Evolutionary conservation across 2,329 filamentous ascomycete genomes (phyloP).

Genomic region (Claviceps monticola): DNA sequence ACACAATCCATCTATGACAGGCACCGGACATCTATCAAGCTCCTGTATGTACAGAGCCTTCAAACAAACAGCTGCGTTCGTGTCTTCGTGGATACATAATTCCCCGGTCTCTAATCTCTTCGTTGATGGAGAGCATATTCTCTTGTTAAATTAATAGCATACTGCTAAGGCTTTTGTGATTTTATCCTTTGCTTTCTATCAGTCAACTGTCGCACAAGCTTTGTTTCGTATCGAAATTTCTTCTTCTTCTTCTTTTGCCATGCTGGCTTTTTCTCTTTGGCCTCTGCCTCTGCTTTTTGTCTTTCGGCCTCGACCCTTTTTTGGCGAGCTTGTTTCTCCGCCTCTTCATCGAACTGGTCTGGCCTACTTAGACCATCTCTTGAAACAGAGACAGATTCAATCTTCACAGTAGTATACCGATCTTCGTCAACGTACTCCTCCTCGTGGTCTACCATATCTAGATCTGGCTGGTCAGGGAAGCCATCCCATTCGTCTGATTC

Average conservation of each 20-base stretch:
- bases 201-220: slow-evolving; percentile 65
- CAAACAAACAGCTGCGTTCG: slow-evolving; percentile 14
- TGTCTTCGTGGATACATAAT: slow-evolving; percentile 17
- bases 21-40: slow-evolving; percentile 15
- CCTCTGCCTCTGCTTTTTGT: slow-evolving; percentile 15
- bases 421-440: slow-evolving; percentile 96
- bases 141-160: background rate
- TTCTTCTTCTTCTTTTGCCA: slow-evolving; percentile 65
- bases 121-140: background rate
- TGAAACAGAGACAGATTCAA: slow-evolving; percentile 75
- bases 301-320: slow-evolving; percentile 15
- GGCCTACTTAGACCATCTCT: slow-evolving; percentile 55
- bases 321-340: slow-evolving; percentile 14
- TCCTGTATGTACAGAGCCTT: slow-evolving; percentile 16
- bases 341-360: slow-evolving; percentile 23
- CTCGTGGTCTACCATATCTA: slow-evolving; percentile 57
- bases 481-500: slow-evolving; percentile 50
- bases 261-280: slow-evolving; percentile 17
- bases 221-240: slow-evolving; percentile 87
- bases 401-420: slow-evolving; percentile 85
- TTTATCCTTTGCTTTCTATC: slow-evolving; percentile 59
- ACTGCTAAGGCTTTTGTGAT: slow-evolving; percentile 12
- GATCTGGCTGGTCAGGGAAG: slow-evolving; percentile 37
- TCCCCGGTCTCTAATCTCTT: background rate
- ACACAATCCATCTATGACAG: slow-evolving; percentile 13